Conservation (phyloP, 2,329 filamentous ascomycete genomes). For the Fusarium transvaalense region DNA sequence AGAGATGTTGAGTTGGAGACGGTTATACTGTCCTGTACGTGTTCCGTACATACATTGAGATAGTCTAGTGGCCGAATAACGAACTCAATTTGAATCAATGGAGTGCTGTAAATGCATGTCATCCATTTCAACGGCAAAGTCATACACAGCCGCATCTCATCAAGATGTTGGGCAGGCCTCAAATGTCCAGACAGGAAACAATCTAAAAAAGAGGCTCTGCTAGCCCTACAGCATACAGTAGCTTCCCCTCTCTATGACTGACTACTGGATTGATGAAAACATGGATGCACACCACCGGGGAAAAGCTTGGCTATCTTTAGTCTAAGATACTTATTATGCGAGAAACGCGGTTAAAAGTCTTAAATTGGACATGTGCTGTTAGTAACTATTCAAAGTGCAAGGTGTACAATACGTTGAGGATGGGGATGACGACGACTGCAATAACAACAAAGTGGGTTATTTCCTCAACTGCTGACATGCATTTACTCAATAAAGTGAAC, state of each 20-base stretch:
- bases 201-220: slow-evolving; percentile 30
- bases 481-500: neutral
- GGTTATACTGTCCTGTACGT: no score
- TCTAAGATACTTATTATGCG: neutral
- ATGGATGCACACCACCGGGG: slow-evolving; percentile 8
- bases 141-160: slow-evolving; percentile 15
- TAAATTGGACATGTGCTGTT: slow-evolving; percentile 7
- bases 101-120: neutral
- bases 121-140: slow-evolving; percentile 17
- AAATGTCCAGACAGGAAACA: slow-evolving; percentile 5
- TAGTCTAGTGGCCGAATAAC: neutral
- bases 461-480: slow-evolving; percentile 21
- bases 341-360: slow-evolving; percentile 2
- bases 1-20: neutral
- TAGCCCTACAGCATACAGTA: slow-evolving; percentile 18
- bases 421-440: slow-evolving; percentile 31
- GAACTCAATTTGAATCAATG: neutral
- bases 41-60: no score
- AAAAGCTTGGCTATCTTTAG: slow-evolving; percentile 10
- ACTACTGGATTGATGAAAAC: slow-evolving; percentile 10
- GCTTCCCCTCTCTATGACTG: neutral
- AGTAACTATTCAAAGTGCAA: neutral
- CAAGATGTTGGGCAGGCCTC: slow-evolving; percentile 11
- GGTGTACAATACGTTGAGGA: neutral
- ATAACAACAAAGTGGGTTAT: slow-evolving; percentile 18